These are phyloP conservation scores for Antarctomyces pellizariae DNA, from an alignment of 495 filamentous ascomycete genomes.

Conservation along the genomic window DNA sequence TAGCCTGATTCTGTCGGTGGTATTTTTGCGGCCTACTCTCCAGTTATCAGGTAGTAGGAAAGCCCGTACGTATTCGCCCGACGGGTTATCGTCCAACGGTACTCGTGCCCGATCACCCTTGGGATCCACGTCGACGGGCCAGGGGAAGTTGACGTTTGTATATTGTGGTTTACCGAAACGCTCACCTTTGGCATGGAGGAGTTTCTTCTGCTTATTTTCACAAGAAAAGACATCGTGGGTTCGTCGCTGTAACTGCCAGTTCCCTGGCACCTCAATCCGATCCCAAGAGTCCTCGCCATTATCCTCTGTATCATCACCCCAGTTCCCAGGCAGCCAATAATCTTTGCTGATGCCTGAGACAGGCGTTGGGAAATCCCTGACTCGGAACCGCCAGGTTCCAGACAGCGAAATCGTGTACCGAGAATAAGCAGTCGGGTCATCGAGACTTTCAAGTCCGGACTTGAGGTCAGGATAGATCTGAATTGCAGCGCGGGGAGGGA, in stretches of 20 bases:
- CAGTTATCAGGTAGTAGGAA: constrained; percentile 21
- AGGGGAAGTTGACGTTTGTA: constrained; percentile 40
- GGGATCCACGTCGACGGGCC: constrained; percentile 33
- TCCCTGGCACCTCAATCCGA: constrained; percentile 36
- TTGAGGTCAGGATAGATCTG: constrained; percentile 22
- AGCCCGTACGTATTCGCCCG: constrained; percentile 31
- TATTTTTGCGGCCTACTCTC: too few relatives aligned
- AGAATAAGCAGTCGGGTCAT: too few relatives aligned
- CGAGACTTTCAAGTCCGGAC: too few relatives aligned
- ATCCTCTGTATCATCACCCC: too few relatives aligned
- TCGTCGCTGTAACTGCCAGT: constrained; percentile 49
- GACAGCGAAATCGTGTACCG: constrained; percentile 20
- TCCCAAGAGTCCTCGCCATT: too few relatives aligned
- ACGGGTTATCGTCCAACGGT: constrained; percentile 39
- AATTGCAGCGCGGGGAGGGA: constrained; percentile 37
- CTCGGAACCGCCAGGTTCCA: constrained; percentile 38
- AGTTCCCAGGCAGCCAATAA: too few relatives aligned
- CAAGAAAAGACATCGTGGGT: constrained; percentile 2
- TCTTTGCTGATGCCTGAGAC: too few relatives aligned
- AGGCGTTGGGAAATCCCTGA: too few relatives aligned
- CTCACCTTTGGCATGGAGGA: constrained; percentile 3
- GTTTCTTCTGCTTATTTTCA: not conserved
- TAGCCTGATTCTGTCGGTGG: constrained; percentile 20
- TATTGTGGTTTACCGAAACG: constrained; percentile 28
- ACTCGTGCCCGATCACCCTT: constrained; percentile 32